A percentile compares a stretch with the other conserved stretches of the same genome.
phyloP scores from a whole-genome alignment of 129 eudicot genomes.

The Centrapalus pauciflorus region DNA sequence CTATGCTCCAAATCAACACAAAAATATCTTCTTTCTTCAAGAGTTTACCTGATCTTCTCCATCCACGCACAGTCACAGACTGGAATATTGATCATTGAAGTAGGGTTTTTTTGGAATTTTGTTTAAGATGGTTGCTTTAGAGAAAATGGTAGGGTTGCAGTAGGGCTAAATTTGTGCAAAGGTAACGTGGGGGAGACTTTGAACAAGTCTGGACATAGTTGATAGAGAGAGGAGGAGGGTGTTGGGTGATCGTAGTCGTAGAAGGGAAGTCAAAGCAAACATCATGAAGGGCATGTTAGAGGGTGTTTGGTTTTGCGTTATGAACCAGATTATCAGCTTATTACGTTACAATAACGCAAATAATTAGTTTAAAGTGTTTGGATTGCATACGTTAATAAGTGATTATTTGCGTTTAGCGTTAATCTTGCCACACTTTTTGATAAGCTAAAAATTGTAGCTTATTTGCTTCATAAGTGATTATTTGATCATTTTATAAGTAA shows the following conservation, averaged over 20 bases:
- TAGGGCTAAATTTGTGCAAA: conserved; percentile 32
- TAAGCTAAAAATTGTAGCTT: no score
- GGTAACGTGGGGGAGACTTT: conserved; percentile 70
- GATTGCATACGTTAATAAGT: no score
- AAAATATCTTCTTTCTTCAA: conserved; percentile 14
- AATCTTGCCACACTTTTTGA: no score
- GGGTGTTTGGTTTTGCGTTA: no score
- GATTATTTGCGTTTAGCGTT: no score
- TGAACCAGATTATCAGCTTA: no score
- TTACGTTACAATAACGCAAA: no score
- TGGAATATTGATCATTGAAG: conserved; percentile 10
- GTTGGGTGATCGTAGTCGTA: conserved; percentile 22
- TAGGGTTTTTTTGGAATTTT: conserved; percentile 1
- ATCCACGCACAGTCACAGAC: conserved; percentile 14
- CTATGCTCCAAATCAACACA: not conserved
- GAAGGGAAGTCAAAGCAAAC: conserved; percentile 45
- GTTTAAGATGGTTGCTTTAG: not conserved
- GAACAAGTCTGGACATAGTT: conserved; percentile 21
- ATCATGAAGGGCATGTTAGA: conserved; percentile 59
- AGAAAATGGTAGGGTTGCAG: conserved; percentile 23
- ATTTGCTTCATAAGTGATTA: no score
- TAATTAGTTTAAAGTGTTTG: no score
- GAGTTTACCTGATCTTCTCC: conserved; percentile 1
- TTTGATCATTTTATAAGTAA: no score
- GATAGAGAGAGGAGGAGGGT: conserved; percentile 8